Conservation (phyloP, 1,284 basidiomycete genomes). For the Cryptococcus wingfieldii region DNA sequence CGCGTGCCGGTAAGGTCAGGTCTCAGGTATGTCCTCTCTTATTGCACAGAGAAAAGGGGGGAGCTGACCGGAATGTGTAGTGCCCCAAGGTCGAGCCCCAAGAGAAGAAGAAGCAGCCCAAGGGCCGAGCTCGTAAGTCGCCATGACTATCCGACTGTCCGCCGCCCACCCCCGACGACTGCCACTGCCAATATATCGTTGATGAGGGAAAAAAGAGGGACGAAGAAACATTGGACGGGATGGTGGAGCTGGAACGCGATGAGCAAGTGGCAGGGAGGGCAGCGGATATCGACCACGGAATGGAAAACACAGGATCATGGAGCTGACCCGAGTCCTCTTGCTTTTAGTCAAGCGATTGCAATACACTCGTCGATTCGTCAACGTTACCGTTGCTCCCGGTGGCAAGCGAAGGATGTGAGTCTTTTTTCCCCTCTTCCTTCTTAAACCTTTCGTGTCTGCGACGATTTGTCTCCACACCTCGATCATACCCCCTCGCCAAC, state of each 20-base stretch:
- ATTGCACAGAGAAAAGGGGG: background rate
- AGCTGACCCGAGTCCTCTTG: background rate
- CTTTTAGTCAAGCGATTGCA: constrained; percentile 74
- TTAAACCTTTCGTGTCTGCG: background rate
- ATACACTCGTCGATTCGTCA: constrained; percentile 67
- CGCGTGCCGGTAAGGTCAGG: constrained; percentile 99
- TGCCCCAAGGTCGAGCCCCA: constrained; percentile 95
- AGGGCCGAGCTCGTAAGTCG: constrained; percentile 73
- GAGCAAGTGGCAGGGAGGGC: background rate
- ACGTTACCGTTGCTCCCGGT: constrained; percentile 81
- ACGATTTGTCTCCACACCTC: background rate
- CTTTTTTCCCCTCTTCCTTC: constrained; percentile 3
- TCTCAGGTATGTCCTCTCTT: constrained; percentile 58
- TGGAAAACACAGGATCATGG: background rate
- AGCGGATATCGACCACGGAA: background rate
- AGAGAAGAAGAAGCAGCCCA: constrained; percentile 96
- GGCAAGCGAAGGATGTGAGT: constrained; percentile 97
- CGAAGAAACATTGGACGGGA: background rate
- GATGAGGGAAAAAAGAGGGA: background rate
- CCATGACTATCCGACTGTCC: background rate
- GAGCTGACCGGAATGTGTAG: constrained; percentile 15
- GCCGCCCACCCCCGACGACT: background rate
- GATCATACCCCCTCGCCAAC: background rate
- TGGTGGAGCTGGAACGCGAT: background rate
- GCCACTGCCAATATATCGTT: background rate